phyloP scores from a whole-genome alignment of 306 rosid genomes.

The Pyrus communis region DNA sequence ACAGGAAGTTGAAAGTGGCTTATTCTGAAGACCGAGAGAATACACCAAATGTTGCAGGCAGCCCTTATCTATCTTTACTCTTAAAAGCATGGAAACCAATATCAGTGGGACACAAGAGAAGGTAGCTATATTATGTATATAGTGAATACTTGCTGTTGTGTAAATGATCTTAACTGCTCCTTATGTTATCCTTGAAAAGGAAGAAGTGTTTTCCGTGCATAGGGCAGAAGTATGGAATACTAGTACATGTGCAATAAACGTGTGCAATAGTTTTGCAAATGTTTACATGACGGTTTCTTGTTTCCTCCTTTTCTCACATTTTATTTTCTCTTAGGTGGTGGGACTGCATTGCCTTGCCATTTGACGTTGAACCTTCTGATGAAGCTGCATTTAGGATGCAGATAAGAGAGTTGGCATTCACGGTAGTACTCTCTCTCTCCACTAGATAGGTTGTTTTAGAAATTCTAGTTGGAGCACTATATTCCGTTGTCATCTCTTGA shows the following conservation, averaged over 20 bases:
- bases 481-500: neutral
- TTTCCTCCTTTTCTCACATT: neutral
- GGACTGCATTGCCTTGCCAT: constrained; percentile 91
- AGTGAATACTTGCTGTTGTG: neutral
- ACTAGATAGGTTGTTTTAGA: constrained; percentile 2
- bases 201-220: neutral
- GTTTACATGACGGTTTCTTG: too few species aligned
- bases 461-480: neutral
- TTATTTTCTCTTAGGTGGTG: constrained; percentile 71
- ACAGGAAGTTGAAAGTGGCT: constrained; percentile 49
- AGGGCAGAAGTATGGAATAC: neutral
- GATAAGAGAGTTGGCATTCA: constrained; percentile 71
- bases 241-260: neutral
- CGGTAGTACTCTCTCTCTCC: constrained; percentile 44
- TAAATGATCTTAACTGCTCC: neutral
- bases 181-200: too few species aligned
- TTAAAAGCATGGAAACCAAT: constrained; percentile 90
- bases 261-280: neutral
- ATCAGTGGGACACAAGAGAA: constrained; percentile 83
- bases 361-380: constrained; percentile 63
- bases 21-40: constrained; percentile 24
- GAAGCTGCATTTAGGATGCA: constrained; percentile 73
- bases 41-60: constrained; percentile 28
- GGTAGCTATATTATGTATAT: constrained; percentile 32
- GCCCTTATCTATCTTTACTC: constrained; percentile 39